These are phyloP conservation scores for Pulveroboletus sp. DNA, from an alignment of 768 basidiomycete genomes.

Conservation along the genomic window DNA sequence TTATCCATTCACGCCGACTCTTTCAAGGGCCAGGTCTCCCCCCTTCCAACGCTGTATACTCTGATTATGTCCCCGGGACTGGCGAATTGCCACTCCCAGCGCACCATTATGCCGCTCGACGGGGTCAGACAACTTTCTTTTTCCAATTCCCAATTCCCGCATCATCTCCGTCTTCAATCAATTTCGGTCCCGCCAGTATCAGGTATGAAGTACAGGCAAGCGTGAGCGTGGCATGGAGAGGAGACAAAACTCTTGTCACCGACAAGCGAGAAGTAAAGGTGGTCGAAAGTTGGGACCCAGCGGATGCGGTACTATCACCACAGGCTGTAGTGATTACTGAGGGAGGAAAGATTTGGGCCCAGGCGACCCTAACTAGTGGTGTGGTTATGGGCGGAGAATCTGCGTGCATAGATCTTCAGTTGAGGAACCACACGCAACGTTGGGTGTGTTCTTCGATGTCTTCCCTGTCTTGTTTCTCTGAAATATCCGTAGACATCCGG, in stretches of 20 bases:
- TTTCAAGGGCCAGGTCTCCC: conserved; percentile 84
- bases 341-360: conserved; percentile 76
- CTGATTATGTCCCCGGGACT: conserved; percentile 45
- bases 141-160: conserved; percentile 73
- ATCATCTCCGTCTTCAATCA: conserved; percentile 67
- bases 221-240: conserved; percentile 73
- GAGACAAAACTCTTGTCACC: conserved; percentile 65
- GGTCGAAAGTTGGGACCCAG: conserved; percentile 49
- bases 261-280: conserved; percentile 61
- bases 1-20: conserved; percentile 63
- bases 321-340: conserved; percentile 70
- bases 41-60: conserved; percentile 79
- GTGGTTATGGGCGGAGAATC: conserved; percentile 66
- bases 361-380: conserved; percentile 62
- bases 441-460: conserved; percentile 47
- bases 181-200: conserved; percentile 66
- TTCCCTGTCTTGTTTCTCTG: conserved; percentile 1
- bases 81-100: conserved; percentile 62
- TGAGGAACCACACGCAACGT: conserved; percentile 79
- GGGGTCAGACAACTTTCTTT: conserved; percentile 74
- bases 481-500: conserved; percentile 57
- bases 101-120: conserved; percentile 69
- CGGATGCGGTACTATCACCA: conserved; percentile 37
- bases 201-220: conserved; percentile 73
- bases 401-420: conserved; percentile 70